Evolutionary conservation across 345 rosid genomes (phyloP).

Genomic region (Brassica nigra): DNA sequence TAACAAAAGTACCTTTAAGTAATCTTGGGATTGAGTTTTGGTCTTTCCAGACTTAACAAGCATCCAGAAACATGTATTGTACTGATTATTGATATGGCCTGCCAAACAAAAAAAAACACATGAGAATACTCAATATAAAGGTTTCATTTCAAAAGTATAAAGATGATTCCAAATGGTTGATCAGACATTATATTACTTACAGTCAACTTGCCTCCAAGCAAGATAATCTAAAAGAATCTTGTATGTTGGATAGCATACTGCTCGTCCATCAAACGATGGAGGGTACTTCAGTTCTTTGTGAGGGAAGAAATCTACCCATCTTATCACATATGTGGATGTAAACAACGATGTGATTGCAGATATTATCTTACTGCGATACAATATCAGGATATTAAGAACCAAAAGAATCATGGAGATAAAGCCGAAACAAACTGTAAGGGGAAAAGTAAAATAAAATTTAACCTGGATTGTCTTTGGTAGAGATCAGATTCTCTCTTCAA

Average conservation of each 20-base stretch:
- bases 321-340: conserved; percentile 65
- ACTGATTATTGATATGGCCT: conserved; percentile 97
- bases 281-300: conserved; percentile 62
- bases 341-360: conserved; percentile 72
- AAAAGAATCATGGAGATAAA: background rate
- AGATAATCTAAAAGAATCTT: conserved; percentile 81
- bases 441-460: background rate
- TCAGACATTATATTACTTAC: conserved; percentile 53
- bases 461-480: conserved; percentile 66
- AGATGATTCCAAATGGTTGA: background rate
- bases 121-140: background rate
- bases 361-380: conserved; percentile 56
- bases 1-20: conserved; percentile 57
- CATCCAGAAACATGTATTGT: conserved; percentile 95
- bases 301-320: conserved; percentile 79
- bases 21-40: conserved; percentile 71
- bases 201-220: conserved; percentile 98
- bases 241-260: conserved; percentile 78
- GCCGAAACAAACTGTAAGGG: background rate
- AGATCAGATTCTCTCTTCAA: conserved; percentile 64
- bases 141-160: background rate
- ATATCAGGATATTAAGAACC: background rate
- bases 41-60: conserved; percentile 84
- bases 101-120: conserved; percentile 21
- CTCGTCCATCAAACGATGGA: conserved; percentile 89